Conservation (phyloP, 805 yeast genomes). For the Pichia ethanolica region DNA sequence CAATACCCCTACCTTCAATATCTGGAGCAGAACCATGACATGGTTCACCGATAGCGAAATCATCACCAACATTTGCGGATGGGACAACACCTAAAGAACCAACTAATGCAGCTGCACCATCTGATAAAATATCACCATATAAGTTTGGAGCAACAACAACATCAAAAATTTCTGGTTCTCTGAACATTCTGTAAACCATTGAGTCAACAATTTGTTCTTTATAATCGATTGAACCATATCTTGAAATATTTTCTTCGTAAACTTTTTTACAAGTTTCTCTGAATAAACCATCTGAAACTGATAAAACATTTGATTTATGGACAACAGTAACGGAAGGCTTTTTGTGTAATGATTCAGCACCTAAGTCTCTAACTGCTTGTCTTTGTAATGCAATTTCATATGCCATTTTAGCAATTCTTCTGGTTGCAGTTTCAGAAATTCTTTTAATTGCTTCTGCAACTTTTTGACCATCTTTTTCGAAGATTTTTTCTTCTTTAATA, state of each 20-base stretch:
- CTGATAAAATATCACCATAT: constrained; percentile 94
- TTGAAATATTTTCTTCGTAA: constrained; percentile 48
- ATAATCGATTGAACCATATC: constrained; percentile 55
- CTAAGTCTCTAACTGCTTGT: constrained; percentile 64
- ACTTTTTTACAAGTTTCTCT: constrained; percentile 73
- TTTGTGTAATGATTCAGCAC: constrained; percentile 43
- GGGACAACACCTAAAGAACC: constrained; percentile 98
- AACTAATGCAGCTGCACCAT: constrained; percentile 97
- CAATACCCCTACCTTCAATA: constrained; percentile 89
- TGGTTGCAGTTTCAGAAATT: constrained; percentile 82
- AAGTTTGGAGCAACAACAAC: constrained; percentile 98
- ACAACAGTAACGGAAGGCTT: constrained; percentile 79
- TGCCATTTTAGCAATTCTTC: constrained; percentile 84
- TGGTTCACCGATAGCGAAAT: constrained; percentile 97
- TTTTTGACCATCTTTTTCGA: constrained; percentile 71
- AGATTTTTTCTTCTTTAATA: constrained; percentile 84
- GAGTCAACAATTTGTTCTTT: constrained; percentile 98
- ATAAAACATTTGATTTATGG: constrained; percentile 92
- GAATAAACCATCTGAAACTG: constrained; percentile 91
- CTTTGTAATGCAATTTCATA: constrained; percentile 89
- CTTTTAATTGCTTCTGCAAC: constrained; percentile 98
- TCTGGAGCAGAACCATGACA: constrained; percentile 99
- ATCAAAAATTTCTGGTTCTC: constrained; percentile 95
- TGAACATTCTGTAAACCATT: constrained; percentile 97
- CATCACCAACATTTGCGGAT: constrained; percentile 94